These are phyloP conservation scores for Lactifluus volemus DNA, from an alignment of 768 basidiomycete species.

Conservation along the genomic window DNA sequence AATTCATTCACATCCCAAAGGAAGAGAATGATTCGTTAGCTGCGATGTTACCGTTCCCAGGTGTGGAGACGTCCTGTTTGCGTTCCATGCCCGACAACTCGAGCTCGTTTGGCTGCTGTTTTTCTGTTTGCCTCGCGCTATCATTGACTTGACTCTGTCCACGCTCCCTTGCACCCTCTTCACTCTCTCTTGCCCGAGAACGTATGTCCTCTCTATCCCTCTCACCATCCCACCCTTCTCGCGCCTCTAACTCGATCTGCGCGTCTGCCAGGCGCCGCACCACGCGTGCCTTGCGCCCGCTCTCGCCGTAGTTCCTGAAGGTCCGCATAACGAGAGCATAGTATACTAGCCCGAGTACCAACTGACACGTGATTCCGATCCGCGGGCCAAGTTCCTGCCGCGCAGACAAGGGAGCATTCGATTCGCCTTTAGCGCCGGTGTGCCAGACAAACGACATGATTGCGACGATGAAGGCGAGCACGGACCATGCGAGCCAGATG, in stretches of 20 bases:
- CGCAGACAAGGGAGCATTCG: slow-evolving; percentile 28
- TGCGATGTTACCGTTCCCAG: too few species aligned
- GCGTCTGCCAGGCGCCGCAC: slow-evolving; percentile 13
- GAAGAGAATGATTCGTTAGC: too few species aligned
- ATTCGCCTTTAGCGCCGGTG: slow-evolving; percentile 41
- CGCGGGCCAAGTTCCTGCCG: slow-evolving; percentile 42
- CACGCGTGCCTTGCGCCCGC: slow-evolving; percentile 12
- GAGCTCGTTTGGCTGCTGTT: not conserved
- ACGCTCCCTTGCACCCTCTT: not conserved
- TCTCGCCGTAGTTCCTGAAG: slow-evolving; percentile 47
- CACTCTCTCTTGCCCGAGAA: not conserved
- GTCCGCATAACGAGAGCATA: slow-evolving; percentile 54
- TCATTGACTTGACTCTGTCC: not conserved
- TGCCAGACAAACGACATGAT: slow-evolving; percentile 65
- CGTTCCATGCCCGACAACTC: slow-evolving; percentile 11
- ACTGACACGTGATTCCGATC: slow-evolving; percentile 44
- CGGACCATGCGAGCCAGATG: slow-evolving; percentile 68
- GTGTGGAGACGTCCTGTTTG: not conserved
- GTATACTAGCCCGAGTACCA: slow-evolving; percentile 52
- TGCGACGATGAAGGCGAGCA: slow-evolving; percentile 53
- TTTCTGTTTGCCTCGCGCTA: not conserved
- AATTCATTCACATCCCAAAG: too few species aligned
- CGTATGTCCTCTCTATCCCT: not conserved
- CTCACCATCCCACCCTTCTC: not conserved
- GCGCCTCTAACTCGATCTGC: slow-evolving; percentile 20